Percentiles rank a stretch among this genome's conserved stretches.
phyloP scores from a whole-genome alignment of 192 early-diverging fungal genomes.

The Linderina pennispora region DNA sequence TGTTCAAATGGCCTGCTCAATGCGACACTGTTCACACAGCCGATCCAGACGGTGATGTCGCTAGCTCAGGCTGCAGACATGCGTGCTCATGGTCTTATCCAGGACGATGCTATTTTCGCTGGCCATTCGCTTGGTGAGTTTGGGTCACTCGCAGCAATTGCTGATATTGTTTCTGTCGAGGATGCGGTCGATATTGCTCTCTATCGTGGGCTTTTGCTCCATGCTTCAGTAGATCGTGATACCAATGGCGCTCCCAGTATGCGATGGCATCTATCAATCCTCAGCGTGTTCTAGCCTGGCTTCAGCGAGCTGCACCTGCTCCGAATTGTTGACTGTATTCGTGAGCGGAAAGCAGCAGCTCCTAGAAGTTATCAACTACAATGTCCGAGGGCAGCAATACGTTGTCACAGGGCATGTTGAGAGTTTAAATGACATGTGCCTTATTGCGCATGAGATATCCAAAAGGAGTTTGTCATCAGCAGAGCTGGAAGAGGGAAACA shows the following conservation, averaged over 20 bases:
- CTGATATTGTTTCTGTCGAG: slow-evolving; percentile 72
- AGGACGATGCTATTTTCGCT: slow-evolving; percentile 70
- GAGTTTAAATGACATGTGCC: no score
- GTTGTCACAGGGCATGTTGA: slow-evolving; percentile 77
- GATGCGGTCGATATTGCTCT: slow-evolving; percentile 79
- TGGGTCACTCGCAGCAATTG: slow-evolving; percentile 74
- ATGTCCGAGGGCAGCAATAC: slow-evolving; percentile 90
- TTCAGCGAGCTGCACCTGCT: slow-evolving; percentile 71
- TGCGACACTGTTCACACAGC: slow-evolving; percentile 88
- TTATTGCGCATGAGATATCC: no score
- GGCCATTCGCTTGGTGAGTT: slow-evolving; percentile 91
- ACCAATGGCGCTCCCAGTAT: slow-evolving; percentile 74
- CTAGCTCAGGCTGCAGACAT: slow-evolving; percentile 85
- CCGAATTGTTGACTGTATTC: slow-evolving; percentile 58
- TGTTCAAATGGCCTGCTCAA: slow-evolving; percentile 73
- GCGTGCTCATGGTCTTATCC: slow-evolving; percentile 72
- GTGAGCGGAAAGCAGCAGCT: slow-evolving; percentile 65
- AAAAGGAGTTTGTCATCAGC: no score
- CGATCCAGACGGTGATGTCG: slow-evolving; percentile 75
- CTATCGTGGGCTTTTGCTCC: slow-evolving; percentile 93
- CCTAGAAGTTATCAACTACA: slow-evolving; percentile 90
- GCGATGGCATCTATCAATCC: slow-evolving; percentile 90
- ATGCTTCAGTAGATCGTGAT: slow-evolving; percentile 79
- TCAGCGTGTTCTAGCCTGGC: slow-evolving; percentile 63
- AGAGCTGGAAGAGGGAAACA: no score